Evolutionary conservation across 1,139 yeast species (phyloP).

Genomic region (Petasospora rhodanensis): DNA sequence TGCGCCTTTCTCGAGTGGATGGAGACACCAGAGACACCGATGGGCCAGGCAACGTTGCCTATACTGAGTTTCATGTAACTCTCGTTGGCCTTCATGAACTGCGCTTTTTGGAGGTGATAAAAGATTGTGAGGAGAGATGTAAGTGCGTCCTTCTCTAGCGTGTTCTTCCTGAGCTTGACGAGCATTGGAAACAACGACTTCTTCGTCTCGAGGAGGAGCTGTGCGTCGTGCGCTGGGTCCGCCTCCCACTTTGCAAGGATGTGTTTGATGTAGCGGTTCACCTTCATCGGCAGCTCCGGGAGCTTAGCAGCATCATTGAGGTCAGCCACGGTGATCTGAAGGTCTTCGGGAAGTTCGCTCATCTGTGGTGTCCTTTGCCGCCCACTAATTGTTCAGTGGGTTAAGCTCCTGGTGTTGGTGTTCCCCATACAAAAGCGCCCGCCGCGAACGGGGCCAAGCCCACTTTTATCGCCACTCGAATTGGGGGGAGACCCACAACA

Average conservation of each 20-base stretch:
- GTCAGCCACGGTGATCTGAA: slow-evolving; percentile 15
- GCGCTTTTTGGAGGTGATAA: slow-evolving; percentile 50
- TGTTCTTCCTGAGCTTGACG: slow-evolving; percentile 48
- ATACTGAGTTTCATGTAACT: slow-evolving; percentile 72
- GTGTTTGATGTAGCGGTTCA: slow-evolving; percentile 47
- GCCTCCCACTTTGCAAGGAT: slow-evolving; percentile 46
- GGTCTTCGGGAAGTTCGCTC: no score
- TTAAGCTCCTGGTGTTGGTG: no score
- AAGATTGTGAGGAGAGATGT: slow-evolving; percentile 58
- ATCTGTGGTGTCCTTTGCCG: no score
- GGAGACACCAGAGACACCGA: slow-evolving; percentile 76
- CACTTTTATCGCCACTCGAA: no score
- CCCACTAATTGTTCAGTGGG: no score
- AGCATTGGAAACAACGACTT: slow-evolving; percentile 56
- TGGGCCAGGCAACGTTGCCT: slow-evolving; percentile 92
- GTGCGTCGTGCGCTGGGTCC: slow-evolving; percentile 18
- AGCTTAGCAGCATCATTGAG: slow-evolving; percentile 11
- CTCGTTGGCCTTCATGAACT: slow-evolving; percentile 58
- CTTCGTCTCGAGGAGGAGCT: slow-evolving; percentile 47
- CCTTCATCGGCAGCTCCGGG: slow-evolving; percentile 32
- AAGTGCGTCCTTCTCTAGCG: slow-evolving; percentile 42
- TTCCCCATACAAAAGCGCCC: no score
- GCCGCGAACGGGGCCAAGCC: no score
- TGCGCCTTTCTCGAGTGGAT: slow-evolving; percentile 58
- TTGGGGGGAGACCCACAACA: no score